Percentiles rank a stretch among this genome's conserved stretches.
phyloP scores from a whole-genome alignment of 768 basidiomycete genomes.

The Pisolithus marmoratus region DNA sequence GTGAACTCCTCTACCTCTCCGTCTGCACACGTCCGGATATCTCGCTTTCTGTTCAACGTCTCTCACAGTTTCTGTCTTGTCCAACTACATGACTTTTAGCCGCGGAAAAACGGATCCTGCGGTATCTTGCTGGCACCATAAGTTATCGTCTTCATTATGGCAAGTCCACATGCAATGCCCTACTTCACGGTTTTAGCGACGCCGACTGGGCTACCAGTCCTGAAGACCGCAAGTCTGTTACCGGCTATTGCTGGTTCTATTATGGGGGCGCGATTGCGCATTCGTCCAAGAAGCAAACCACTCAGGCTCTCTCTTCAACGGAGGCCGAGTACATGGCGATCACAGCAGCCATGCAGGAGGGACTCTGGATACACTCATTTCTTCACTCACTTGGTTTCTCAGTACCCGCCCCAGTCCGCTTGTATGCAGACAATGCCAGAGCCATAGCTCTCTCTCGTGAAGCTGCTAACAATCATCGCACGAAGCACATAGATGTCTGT shows the following conservation, averaged over 20 bases:
- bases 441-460: not conserved
- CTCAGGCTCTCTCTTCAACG: too few relatives aligned
- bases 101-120: constrained; percentile 16
- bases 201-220: constrained; percentile 19
- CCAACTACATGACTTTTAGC: constrained; percentile 9
- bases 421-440: not conserved
- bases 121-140: constrained; percentile 20
- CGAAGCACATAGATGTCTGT: not conserved
- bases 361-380: too few relatives aligned
- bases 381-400: too few relatives aligned
- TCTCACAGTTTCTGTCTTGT: constrained; percentile 27
- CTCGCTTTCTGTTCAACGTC: constrained; percentile 21
- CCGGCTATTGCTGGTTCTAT: constrained; percentile 24
- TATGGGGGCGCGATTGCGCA: too few relatives aligned
- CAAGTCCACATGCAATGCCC: not conserved
- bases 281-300: too few relatives aligned
- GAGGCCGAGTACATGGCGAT: too few relatives aligned
- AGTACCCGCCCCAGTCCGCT: too few relatives aligned
- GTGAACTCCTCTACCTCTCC: constrained; percentile 13
- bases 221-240: constrained; percentile 20
- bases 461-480: not conserved
- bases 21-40: constrained; percentile 33
- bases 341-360: too few relatives aligned
- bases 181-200: constrained; percentile 14
- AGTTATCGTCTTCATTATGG: not conserved